Conservation (phyloP, 164 flowering plant genomes). For the Tetracentron sinense region DNA sequence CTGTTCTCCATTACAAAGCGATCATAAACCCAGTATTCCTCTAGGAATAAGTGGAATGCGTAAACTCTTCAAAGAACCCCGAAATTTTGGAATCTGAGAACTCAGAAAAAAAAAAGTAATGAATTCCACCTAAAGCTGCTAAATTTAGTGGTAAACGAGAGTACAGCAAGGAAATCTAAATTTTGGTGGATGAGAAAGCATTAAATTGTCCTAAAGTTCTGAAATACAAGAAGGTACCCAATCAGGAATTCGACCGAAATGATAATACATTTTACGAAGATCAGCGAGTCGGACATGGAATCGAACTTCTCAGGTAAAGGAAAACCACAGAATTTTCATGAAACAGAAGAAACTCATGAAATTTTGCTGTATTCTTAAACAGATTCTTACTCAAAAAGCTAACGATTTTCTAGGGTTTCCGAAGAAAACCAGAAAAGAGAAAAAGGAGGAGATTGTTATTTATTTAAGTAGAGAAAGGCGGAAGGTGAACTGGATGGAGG, state of each 20-base stretch:
- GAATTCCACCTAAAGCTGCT: background rate
- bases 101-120: background rate
- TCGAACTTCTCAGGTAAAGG: no score
- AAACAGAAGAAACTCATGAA: no score
- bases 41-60: background rate
- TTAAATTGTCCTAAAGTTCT: background rate
- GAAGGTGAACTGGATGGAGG: no score
- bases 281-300: background rate
- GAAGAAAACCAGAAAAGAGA: no score
- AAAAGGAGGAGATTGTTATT: no score
- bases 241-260: background rate
- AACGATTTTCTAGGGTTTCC: no score
- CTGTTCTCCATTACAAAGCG: conserved; percentile 38
- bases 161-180: no score
- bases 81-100: background rate
- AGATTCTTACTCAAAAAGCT: no score
- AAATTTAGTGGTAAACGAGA: background rate
- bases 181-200: background rate
- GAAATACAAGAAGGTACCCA: background rate
- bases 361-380: no score
- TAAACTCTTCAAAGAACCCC: background rate
- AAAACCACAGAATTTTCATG: no score
- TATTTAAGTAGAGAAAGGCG: no score
- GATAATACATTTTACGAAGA: background rate
- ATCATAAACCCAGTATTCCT: conserved; percentile 13